phyloP scores from a whole-genome alignment of 2,329 filamentous ascomycete species.

The Chrysoporthe cubensis region DNA sequence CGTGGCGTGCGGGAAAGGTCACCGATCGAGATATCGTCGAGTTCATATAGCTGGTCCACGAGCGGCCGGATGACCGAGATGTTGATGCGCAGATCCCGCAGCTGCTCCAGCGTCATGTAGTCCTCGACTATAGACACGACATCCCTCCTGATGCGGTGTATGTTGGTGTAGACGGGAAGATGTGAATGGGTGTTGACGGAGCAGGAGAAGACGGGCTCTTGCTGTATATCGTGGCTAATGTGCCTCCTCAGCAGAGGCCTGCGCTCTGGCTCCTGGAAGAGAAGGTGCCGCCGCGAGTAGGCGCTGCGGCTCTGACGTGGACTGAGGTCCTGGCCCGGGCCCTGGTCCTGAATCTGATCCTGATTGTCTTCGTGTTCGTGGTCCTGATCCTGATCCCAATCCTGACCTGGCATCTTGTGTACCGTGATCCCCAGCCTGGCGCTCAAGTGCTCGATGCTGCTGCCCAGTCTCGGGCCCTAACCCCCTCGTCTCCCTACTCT shows the following conservation, averaged over 20 bases:
- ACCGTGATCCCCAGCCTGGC: neutral
- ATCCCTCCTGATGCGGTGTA: constrained; percentile 71
- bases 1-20: constrained; percentile 32
- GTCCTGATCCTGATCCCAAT: neutral
- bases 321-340: neutral
- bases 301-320: constrained; percentile 6
- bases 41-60: constrained; percentile 81
- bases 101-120: constrained; percentile 71
- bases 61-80: constrained; percentile 77
- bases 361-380: too few relatives aligned
- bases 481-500: too few relatives aligned
- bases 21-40: constrained; percentile 79
- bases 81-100: constrained; percentile 82
- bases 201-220: constrained; percentile 55
- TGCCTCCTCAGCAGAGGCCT: constrained; percentile 44
- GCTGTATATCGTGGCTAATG: constrained; percentile 43
- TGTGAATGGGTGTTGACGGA: constrained; percentile 61
- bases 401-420: neutral
- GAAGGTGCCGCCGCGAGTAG: constrained; percentile 23
- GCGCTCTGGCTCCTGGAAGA: constrained; percentile 34
- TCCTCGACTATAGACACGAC: constrained; percentile 66
- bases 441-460: neutral
- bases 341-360: neutral
- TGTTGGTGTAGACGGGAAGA: constrained; percentile 76
- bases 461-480: neutral